Conservation (phyloP, 768 basidiomycete genomes). For the Lactarius akahatsu region DNA sequence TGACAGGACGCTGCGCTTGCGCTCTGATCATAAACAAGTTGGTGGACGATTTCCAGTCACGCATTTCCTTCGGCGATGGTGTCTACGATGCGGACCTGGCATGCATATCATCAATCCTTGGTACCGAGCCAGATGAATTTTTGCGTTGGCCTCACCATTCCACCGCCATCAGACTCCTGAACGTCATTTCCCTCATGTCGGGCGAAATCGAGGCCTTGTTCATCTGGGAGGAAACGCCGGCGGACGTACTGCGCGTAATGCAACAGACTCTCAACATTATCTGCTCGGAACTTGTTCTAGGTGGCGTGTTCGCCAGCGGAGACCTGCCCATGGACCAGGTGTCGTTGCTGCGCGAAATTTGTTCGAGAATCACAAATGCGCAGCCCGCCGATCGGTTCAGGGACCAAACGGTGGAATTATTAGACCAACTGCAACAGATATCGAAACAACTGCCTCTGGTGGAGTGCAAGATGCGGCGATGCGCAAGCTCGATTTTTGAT, state of each 20-base stretch:
- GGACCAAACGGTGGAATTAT: neutral
- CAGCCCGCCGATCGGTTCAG: neutral
- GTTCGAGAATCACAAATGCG: neutral
- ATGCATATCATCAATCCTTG: neutral
- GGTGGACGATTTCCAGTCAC: neutral
- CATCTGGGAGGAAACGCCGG: neutral
- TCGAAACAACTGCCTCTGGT: neutral
- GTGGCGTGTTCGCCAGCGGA: neutral
- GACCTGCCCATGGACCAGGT: neutral
- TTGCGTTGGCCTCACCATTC: neutral
- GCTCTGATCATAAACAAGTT: neutral
- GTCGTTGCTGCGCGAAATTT: neutral
- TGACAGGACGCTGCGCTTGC: neutral
- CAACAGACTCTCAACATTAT: neutral
- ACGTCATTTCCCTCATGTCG: neutral
- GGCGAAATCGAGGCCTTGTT: neutral
- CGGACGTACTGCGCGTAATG: neutral
- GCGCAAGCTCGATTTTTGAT: neutral
- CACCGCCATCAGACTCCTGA: neutral
- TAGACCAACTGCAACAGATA: neutral
- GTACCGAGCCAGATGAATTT: neutral
- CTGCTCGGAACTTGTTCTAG: neutral
- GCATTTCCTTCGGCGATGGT: neutral
- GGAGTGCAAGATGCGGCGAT: neutral
- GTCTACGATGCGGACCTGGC: neutral